phyloP scores from a whole-genome alignment of 257 asterid species.

The Primulina tabacum region DNA sequence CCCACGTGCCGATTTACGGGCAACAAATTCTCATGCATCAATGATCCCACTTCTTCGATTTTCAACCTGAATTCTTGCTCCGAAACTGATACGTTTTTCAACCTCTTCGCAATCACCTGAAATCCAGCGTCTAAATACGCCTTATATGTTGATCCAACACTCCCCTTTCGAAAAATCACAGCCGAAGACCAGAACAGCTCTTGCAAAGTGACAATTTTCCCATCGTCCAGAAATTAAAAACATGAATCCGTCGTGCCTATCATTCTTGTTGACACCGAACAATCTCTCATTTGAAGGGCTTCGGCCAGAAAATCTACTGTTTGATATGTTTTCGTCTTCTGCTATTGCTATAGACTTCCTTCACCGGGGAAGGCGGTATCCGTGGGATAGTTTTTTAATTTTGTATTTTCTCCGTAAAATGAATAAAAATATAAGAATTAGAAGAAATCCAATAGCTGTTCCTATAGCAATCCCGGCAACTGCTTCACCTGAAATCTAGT shows the following conservation, averaged over 20 bases:
- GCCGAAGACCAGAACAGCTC: conserved; percentile 55
- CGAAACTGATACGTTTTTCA: no score
- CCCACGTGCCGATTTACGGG: no score
- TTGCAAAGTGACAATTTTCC: conserved; percentile 32
- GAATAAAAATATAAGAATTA: conserved; percentile 21
- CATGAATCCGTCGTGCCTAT: conserved; percentile 37
- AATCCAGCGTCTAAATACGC: conserved; percentile 51
- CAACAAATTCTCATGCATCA: conserved; percentile 51
- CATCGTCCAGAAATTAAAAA: conserved; percentile 39
- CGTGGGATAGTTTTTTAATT: conserved; percentile 17
- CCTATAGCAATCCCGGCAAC: conserved; percentile 60
- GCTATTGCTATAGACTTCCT: no score
- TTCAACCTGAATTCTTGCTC: conserved; percentile 36
- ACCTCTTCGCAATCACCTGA: conserved; percentile 63
- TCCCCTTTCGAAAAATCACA: conserved; percentile 56
- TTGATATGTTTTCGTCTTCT: no score
- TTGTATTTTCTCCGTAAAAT: conserved; percentile 33
- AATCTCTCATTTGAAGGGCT: not conserved
- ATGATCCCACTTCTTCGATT: conserved; percentile 43
- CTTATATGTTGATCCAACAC: conserved; percentile 55
- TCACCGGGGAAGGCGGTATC: conserved; percentile 24
- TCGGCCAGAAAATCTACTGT: not conserved
- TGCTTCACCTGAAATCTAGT: conserved; percentile 43
- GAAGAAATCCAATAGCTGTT: conserved; percentile 28
- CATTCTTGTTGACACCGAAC: not conserved